These are phyloP conservation scores for Plasmopara viticola DNA, from an alignment of 352 stramenopile genomes.

Conservation along the genomic window DNA sequence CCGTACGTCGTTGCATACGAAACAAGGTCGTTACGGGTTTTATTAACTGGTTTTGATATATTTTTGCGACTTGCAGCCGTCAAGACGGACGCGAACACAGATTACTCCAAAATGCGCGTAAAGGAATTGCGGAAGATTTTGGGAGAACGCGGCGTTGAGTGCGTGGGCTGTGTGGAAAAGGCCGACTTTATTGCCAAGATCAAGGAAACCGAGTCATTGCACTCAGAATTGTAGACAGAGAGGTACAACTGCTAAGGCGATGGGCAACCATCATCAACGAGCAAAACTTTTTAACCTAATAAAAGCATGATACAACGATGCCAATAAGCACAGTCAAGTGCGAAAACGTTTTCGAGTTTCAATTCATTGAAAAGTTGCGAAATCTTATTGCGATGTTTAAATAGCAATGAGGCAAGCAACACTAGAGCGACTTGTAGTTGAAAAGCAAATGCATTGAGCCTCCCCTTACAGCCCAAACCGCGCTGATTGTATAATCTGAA, in stretches of 20 bases:
- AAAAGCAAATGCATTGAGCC: neutral
- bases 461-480: slow-evolving; percentile 59
- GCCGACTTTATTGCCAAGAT: slow-evolving; percentile 92
- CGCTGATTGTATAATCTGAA: slow-evolving; percentile 80
- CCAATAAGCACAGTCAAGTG: no score
- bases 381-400: no score
- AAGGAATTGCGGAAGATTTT: slow-evolving; percentile 95
- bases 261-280: slow-evolving; percentile 1
- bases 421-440: no score
- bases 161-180: slow-evolving; percentile 93
- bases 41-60: neutral
- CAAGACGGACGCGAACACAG: slow-evolving; percentile 91
- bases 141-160: slow-evolving; percentile 87
- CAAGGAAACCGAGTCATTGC: slow-evolving; percentile 83
- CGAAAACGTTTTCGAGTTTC: no score
- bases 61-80: slow-evolving; percentile 50
- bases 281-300: slow-evolving; percentile 22
- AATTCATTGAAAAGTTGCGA: no score
- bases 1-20: slow-evolving; percentile 50
- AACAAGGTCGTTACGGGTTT: neutral
- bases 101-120: slow-evolving; percentile 93
- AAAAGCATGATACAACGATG: slow-evolving; percentile 2
- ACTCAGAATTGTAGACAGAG: slow-evolving; percentile 75
- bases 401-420: no score
- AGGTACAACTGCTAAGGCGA: slow-evolving; percentile 1